Evolutionary conservation across 2,329 filamentous ascomycete species (phyloP), one percentile per base, ranked within the genome.

Genomic region (Apiospora hydei): DNA sequence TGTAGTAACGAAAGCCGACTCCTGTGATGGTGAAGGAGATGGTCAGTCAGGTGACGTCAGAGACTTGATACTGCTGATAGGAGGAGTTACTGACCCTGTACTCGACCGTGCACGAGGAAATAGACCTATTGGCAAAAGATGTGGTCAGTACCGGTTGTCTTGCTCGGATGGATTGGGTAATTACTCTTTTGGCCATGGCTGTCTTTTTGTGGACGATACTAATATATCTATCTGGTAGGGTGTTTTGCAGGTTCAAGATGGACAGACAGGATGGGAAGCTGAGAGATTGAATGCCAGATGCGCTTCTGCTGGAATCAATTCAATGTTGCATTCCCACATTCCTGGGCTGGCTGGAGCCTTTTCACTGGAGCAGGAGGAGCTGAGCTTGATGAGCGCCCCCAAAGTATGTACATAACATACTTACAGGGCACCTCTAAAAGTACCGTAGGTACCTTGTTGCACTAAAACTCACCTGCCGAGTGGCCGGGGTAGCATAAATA

Each of bases 61-160:
- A 74, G 71, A n/a, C 26, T 30, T 30, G 26, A 30, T 30, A 30
- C 26, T 30, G 26, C 26, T 41, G 41, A 61, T 70, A 70, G 26
- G 75, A n/a, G 41, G 16, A 34, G 8, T 4, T 64, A 64, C 83
- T 73, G 82, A 91, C 92, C 92, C 87, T 94, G 92, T 16, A 94
- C 92, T 51, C 86, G 86, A 70, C 92, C 92, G 76, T 93, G 90
- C 72, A 90, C 91, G 21, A 88, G 82, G 78, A 91, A 92, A 76
- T 89, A 89, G 44, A 91, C 82, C 89, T 91, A 41, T 18, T 21
- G 30, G 43, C 30, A n/a, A 64, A 64, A 21, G 51, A 53, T 6
- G 30, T 2, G 7, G 3, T 47, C n/a, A 30, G 14, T 30, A 46
- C 11, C 18, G 14, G n/a, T 11, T 2, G 30, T 10, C 8, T 18